phyloP scores from a whole-genome alignment of 176 grass and related monocot genomes.

The Chloris gayana region DNA sequence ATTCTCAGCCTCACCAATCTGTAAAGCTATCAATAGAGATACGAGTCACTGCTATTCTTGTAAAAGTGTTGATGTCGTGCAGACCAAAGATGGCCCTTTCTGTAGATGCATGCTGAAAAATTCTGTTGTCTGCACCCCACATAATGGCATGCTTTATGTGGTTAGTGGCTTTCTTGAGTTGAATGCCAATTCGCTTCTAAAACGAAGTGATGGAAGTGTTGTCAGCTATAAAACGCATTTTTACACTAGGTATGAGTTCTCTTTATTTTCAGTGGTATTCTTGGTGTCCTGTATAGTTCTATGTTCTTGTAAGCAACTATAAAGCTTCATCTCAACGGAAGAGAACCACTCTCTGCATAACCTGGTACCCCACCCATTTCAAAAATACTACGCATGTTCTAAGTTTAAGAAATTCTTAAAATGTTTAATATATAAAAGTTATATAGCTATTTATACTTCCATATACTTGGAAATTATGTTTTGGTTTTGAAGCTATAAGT shows the following conservation, averaged over 20 bases:
- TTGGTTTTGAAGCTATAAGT: too few relatives aligned
- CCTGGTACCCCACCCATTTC: too few relatives aligned
- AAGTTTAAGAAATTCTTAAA: too few relatives aligned
- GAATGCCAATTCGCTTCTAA: conserved; percentile 54
- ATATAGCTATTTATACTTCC: too few relatives aligned
- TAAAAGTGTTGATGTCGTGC: conserved; percentile 45
- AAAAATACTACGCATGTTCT: too few relatives aligned
- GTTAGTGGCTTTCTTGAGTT: conserved; percentile 58
- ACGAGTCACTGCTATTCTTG: conserved; percentile 35
- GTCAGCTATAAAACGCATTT: conserved; percentile 65
- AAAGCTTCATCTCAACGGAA: too few relatives aligned
- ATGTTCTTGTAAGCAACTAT: conserved; percentile 12
- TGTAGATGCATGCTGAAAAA: conserved; percentile 58
- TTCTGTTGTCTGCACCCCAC: conserved; percentile 66
- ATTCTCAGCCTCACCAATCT: conserved; percentile 34
- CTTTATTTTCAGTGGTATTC: conserved; percentile 3
- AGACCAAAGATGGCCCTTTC: conserved; percentile 58
- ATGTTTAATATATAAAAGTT: too few relatives aligned
- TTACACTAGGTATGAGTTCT: conserved; percentile 55
- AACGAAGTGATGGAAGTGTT: conserved; percentile 39
- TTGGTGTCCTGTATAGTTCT: neutral
- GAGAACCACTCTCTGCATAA: too few relatives aligned
- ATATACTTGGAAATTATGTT: too few relatives aligned
- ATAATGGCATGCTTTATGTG: conserved; percentile 57
- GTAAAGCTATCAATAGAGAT: conserved; percentile 31